Percentiles rank a stretch among this genome's conserved stretches.
Conservation (phyloP, 2,329 filamentous ascomycete species). For the Clonostachys sp. region DNA sequence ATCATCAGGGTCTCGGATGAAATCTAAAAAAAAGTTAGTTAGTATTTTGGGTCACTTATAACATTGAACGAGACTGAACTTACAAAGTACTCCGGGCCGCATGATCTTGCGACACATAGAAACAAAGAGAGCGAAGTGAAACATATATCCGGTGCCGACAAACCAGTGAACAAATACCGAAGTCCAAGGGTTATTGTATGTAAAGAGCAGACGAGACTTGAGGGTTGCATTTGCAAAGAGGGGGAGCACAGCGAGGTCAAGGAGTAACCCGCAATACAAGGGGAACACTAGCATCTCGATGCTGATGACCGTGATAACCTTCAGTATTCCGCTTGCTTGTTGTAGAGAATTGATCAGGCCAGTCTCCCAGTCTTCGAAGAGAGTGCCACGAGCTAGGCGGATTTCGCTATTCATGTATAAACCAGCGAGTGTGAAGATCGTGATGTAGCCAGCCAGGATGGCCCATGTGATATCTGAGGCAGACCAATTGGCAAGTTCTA, state of each 20-base stretch:
- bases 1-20: slow-evolving; percentile 96
- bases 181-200: slow-evolving; percentile 73
- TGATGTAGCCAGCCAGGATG: slow-evolving; percentile 75
- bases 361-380: slow-evolving; percentile 65
- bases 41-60: neutral
- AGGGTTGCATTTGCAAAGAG: slow-evolving; percentile 81
- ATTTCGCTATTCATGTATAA: slow-evolving; percentile 74
- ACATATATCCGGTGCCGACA: slow-evolving; percentile 98
- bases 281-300: slow-evolving; percentile 99
- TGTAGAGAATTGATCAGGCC: slow-evolving; percentile 77
- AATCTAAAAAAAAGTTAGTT: slow-evolving; percentile 49
- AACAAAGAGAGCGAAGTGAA: slow-evolving; percentile 97
- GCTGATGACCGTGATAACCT: slow-evolving; percentile 96
- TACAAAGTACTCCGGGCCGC: slow-evolving; percentile 87
- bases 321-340: slow-evolving; percentile 94
- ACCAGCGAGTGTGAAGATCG: slow-evolving; percentile 69
- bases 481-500: slow-evolving; percentile 63
- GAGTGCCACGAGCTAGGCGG: slow-evolving; percentile 56
- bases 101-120: slow-evolving; percentile 99
- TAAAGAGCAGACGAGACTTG: slow-evolving; percentile 73
- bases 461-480: slow-evolving; percentile 63
- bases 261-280: slow-evolving; percentile 86
- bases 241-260: slow-evolving; percentile 84
- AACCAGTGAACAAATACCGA: slow-evolving; percentile 99
- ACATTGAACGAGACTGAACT: slow-evolving; percentile 26